A percentile compares a stretch with the other conserved stretches of the same genome.
Conservation (phyloP, 2,329 filamentous ascomycete species). For the Xylariaceae sp. region DNA sequence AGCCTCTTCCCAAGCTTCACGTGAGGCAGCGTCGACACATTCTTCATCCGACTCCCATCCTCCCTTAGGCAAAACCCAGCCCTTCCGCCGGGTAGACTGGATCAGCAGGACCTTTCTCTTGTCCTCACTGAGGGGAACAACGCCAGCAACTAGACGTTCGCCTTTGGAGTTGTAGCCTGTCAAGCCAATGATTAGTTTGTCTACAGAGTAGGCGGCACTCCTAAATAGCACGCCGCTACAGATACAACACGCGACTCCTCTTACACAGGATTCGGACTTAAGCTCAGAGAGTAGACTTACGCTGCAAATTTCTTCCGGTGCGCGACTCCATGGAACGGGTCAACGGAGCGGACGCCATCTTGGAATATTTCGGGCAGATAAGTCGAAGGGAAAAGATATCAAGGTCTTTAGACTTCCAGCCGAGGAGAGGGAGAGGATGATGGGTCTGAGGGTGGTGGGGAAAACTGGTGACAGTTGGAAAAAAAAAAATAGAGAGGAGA, state of each 20-base stretch:
- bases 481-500: not conserved
- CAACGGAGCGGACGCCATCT: slow-evolving; percentile 32
- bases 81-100: slow-evolving; percentile 82
- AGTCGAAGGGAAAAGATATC: slow-evolving; percentile 10
- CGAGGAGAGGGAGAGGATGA: not conserved
- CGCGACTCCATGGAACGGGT: slow-evolving; percentile 65
- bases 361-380: slow-evolving; percentile 18
- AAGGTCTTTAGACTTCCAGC: not conserved
- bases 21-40: slow-evolving; percentile 74
- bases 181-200: slow-evolving; percentile 37
- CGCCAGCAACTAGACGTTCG: slow-evolving; percentile 89
- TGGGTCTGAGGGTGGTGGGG: not conserved
- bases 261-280: not conserved
- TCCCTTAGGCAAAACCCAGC: slow-evolving; percentile 96
- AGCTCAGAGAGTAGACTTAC: slow-evolving; percentile 49
- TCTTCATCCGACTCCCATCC: slow-evolving; percentile 96
- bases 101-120: slow-evolving; percentile 87
- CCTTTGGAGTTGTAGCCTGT: slow-evolving; percentile 87
- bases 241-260: slow-evolving; percentile 5
- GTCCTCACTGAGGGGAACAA: slow-evolving; percentile 83
- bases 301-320: slow-evolving; percentile 72
- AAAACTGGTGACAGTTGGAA: slow-evolving; percentile 1
- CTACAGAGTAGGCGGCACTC: slow-evolving; percentile 28
- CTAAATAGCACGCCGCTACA: slow-evolving; percentile 23
- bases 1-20: slow-evolving; percentile 97